Percentiles rank a stretch among this genome's conserved stretches.
phyloP scores from a whole-genome alignment of 2,329 filamentous ascomycete genomes.

The Alternaria alternata region DNA sequence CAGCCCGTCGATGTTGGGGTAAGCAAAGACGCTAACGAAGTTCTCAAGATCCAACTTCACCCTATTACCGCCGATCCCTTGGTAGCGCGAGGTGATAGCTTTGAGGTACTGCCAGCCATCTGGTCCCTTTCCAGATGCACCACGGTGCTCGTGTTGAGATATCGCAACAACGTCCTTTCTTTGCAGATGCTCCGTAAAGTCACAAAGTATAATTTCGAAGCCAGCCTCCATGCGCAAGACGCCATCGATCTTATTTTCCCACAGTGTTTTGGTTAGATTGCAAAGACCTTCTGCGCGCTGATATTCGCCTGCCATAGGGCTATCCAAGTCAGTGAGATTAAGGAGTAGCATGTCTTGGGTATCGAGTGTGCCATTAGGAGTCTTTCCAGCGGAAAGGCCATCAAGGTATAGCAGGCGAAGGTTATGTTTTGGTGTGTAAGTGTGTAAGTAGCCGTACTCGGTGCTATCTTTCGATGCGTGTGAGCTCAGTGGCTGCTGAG shows the following conservation, averaged over 20 bases:
- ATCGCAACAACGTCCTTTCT: slow-evolving; percentile 24
- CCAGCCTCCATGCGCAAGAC: slow-evolving; percentile 73
- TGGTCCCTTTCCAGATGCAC: not conserved
- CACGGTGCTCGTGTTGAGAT: not conserved
- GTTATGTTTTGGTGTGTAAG: slow-evolving; percentile 66
- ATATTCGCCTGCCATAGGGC: slow-evolving; percentile 56
- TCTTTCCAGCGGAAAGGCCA: slow-evolving; percentile 74
- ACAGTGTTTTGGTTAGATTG: slow-evolving; percentile 59
- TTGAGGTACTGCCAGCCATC: slow-evolving; percentile 43
- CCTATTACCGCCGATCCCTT: slow-evolving; percentile 55
- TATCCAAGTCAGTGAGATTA: slow-evolving; percentile 35
- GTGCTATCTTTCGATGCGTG: not conserved
- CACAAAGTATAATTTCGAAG: slow-evolving; percentile 73
- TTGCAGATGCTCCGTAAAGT: slow-evolving; percentile 60
- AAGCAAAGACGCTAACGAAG: slow-evolving; percentile 59
- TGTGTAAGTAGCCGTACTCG: slow-evolving; percentile 68
- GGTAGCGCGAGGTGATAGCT: slow-evolving; percentile 54
- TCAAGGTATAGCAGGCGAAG: slow-evolving; percentile 73
- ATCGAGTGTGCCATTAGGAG: slow-evolving; percentile 70
- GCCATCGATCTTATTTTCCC: slow-evolving; percentile 65
- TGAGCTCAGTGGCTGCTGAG: slow-evolving; percentile 12
- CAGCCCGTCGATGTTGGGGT: slow-evolving; percentile 49
- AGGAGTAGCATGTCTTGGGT: slow-evolving; percentile 70
- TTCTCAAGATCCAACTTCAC: slow-evolving; percentile 58
- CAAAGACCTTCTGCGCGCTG: slow-evolving; percentile 66